Evolutionary conservation across 352 stramenopile genomes (phyloP), one percentile per base, ranked within the genome.

Genomic region (Globisporangium nagaii): DNA sequence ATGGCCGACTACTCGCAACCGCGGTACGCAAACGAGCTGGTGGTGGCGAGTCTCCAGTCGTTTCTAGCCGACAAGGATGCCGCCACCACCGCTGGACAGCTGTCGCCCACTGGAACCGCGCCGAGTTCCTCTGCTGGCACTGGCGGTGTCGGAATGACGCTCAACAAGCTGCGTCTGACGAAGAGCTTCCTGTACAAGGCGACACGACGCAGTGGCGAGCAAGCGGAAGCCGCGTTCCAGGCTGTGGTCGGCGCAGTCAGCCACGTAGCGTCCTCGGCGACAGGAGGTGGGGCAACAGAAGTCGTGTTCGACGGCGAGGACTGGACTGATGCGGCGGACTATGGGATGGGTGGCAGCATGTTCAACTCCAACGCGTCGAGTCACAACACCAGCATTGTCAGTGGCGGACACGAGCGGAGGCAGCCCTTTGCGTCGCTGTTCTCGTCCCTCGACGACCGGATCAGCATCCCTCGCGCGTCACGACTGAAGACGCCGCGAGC

Each of bases 151-250:
- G 48, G 65, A 1, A 56, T 78, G 66, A 75, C 71, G 58, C 62
- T 82, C 17, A 70, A 75, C 56, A 84, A 84, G 40, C 48, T 89
- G 30, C 77, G 77, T 0, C 53, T 69, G 37, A 89, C 80, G 12
- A 86, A 68, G 31, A 85, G 49, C 24, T 84, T 84, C 34, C 56
- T 91, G 19, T 91, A 91, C 42, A 79, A 77, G 44, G 80, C 80
- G 19, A 91, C 71, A 39, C 79, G 70, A 54, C 75, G 78, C 17
- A 91, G 78, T 43, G 57, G 68, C 9, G 81, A 80, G 51, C 74
- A 86, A 22, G 81, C 78, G 4, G 81, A 91, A 63, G 81, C 81
- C 34, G 81, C 79, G 2, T 79, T 91, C 53, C 79, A 87, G 39
- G 76, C 75, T 24, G 66, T 89, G 6, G 73, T 89, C 6, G 78